phyloP scores from a whole-genome alignment of 2,329 filamentous ascomycete genomes.

The Fusarium circinatum region DNA sequence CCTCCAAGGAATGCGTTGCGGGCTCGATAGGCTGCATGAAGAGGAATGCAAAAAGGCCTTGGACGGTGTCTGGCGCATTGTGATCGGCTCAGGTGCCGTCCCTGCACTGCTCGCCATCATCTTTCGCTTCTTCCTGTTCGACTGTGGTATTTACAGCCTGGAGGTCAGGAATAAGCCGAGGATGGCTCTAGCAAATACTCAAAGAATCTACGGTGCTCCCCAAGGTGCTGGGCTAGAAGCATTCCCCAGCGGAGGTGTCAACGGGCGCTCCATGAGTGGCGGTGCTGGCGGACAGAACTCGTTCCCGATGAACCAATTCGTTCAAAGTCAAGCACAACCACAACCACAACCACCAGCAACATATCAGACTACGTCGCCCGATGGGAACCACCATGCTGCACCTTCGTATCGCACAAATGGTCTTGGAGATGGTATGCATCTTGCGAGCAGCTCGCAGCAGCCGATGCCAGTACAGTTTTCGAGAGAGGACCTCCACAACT shows the following conservation, averaged over 20 bases:
- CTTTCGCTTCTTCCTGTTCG: slow-evolving; percentile 74
- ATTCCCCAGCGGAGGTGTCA: slow-evolving; percentile 22
- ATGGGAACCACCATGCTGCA: slow-evolving; percentile 20
- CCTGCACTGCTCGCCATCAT: slow-evolving; percentile 72
- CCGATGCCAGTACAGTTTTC: slow-evolving; percentile 61
- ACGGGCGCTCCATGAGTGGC: slow-evolving; percentile 31
- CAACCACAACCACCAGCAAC: neutral
- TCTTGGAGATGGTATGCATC: slow-evolving; percentile 13
- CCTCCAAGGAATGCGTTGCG: slow-evolving; percentile 58
- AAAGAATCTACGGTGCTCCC: slow-evolving; percentile 64
- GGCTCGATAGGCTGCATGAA: slow-evolving; percentile 56
- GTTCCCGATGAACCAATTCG: slow-evolving; percentile 36
- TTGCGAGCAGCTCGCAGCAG: slow-evolving; percentile 48
- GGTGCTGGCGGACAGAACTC: slow-evolving; percentile 19
- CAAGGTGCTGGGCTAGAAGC: slow-evolving; percentile 29
- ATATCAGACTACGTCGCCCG: slow-evolving; percentile 42
- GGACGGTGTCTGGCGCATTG: slow-evolving; percentile 74
- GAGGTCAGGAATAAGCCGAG: slow-evolving; percentile 72
- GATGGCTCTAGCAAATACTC: slow-evolving; percentile 68
- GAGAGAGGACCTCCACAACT: slow-evolving; percentile 58
- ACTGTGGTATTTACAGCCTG: slow-evolving; percentile 72
- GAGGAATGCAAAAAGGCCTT: slow-evolving; percentile 59
- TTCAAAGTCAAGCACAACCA: slow-evolving; percentile 19
- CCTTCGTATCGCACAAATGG: slow-evolving; percentile 41
- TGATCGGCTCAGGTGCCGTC: slow-evolving; percentile 72